A percentile compares a stretch with the other conserved stretches of the same genome.
Evolutionary conservation across 805 yeast species (phyloP).

Genomic region (Wickerhamiella cacticola): DNA sequence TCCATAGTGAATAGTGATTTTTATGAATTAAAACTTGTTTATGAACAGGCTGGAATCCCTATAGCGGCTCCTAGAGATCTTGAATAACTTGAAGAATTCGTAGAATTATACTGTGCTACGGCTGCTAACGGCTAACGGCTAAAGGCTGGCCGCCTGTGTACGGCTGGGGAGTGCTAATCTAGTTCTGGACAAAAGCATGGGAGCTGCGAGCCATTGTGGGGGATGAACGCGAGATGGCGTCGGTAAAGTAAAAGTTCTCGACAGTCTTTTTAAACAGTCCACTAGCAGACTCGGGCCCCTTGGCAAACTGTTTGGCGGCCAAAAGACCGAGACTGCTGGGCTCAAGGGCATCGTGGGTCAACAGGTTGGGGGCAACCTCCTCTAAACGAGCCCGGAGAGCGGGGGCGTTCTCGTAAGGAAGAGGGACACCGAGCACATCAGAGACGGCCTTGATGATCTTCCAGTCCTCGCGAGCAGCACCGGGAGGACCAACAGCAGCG

Average conservation of each 20-base stretch:
- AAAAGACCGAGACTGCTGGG: constrained; percentile 48
- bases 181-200: constrained; percentile 29
- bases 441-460: constrained; percentile 70
- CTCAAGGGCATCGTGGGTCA: constrained; percentile 64
- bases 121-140: no score
- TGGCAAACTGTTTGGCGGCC: constrained; percentile 33
- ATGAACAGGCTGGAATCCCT: no score
- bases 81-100: no score
- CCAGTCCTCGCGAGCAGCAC: constrained; percentile 88
- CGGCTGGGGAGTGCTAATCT: neutral
- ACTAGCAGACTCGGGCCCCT: constrained; percentile 29
- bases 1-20: no score
- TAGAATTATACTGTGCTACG: no score
- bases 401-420: constrained; percentile 65
- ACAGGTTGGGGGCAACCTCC: constrained; percentile 70
- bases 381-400: constrained; percentile 57
- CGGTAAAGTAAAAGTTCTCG: constrained; percentile 77
- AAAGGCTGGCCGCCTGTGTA: no score
- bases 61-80: no score
- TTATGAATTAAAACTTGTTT: no score
- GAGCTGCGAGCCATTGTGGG: constrained; percentile 87
- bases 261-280: constrained; percentile 55
- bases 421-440: constrained; percentile 56
- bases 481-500: constrained; percentile 81
- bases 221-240: constrained; percentile 73